A percentile compares a stretch with the other conserved stretches of the same genome.
phyloP scores from a whole-genome alignment of 2,329 filamentous ascomycete genomes.

The Aureobasidium leucospermi region DNA sequence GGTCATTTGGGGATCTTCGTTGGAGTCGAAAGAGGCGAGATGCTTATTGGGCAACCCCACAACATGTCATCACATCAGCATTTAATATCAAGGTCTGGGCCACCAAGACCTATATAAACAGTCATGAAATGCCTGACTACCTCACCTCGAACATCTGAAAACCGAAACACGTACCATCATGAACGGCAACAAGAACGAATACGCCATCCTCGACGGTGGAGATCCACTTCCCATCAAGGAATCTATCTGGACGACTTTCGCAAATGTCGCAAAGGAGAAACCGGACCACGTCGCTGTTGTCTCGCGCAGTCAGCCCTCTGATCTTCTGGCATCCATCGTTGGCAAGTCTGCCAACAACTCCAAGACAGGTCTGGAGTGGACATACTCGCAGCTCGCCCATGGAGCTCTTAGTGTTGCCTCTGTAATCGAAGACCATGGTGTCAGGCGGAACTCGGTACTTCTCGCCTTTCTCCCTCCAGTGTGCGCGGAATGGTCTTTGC shows the following conservation, averaged over 20 bases:
- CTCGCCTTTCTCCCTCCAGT: background rate
- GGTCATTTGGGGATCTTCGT: background rate
- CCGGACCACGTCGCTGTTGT: background rate
- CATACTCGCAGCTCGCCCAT: background rate
- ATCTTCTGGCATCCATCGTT: background rate
- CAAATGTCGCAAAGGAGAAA: background rate
- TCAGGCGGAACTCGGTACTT: background rate
- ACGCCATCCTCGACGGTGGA: background rate
- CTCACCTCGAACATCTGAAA: background rate
- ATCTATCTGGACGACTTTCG: background rate
- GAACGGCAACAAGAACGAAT: background rate
- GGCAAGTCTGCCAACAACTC: background rate
- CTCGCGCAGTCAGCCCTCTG: background rate
- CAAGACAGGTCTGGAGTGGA: background rate
- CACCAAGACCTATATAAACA: background rate
- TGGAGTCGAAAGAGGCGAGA: background rate
- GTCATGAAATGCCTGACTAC: background rate
- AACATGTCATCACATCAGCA: background rate
- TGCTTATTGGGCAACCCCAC: background rate
- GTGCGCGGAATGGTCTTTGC: conserved; percentile 5
- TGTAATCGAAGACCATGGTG: background rate
- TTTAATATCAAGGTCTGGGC: background rate
- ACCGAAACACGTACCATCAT: background rate
- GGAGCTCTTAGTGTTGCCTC: background rate
- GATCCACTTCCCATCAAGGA: background rate